Evolutionary conservation across 352 stramenopile species (phyloP).

Genomic region (Plasmopara halstedii): DNA sequence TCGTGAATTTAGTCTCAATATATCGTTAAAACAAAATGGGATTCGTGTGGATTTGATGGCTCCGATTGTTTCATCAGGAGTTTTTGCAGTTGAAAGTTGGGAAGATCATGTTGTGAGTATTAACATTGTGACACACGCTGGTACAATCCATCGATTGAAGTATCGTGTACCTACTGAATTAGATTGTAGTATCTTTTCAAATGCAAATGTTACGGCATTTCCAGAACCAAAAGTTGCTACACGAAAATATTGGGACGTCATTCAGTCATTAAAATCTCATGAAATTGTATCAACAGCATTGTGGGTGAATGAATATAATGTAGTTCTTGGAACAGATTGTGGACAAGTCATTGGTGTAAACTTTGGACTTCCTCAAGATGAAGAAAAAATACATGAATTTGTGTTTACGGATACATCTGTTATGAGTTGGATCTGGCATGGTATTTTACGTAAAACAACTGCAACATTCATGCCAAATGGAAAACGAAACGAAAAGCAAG

Average conservation of each 20-base stretch:
- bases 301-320: slow-evolving; percentile 75
- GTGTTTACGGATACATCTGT: slow-evolving; percentile 64
- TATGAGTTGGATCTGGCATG: slow-evolving; percentile 63
- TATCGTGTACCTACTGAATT: slow-evolving; percentile 52
- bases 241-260: slow-evolving; percentile 29
- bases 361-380: slow-evolving; percentile 42
- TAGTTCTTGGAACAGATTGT: slow-evolving; percentile 52
- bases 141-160: slow-evolving; percentile 58
- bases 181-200: slow-evolving; percentile 66
- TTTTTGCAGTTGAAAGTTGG: slow-evolving; percentile 59
- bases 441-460: slow-evolving; percentile 39
- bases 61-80: slow-evolving; percentile 44
- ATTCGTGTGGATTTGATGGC: slow-evolving; percentile 52
- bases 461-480: slow-evolving; percentile 27
- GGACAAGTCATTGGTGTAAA: slow-evolving; percentile 64
- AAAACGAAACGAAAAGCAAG: slow-evolving; percentile 19
- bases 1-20: slow-evolving; percentile 67
- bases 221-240: slow-evolving; percentile 32
- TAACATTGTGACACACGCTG: slow-evolving; percentile 58
- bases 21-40: slow-evolving; percentile 44
- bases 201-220: slow-evolving; percentile 34
- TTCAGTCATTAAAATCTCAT: slow-evolving; percentile 36
- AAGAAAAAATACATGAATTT: slow-evolving; percentile 51
- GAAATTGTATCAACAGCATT: slow-evolving; percentile 57
- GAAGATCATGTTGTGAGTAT: slow-evolving; percentile 44